Conservation (phyloP, 805 yeast genomes). For the Saccharomycopsis guyanensis region DNA sequence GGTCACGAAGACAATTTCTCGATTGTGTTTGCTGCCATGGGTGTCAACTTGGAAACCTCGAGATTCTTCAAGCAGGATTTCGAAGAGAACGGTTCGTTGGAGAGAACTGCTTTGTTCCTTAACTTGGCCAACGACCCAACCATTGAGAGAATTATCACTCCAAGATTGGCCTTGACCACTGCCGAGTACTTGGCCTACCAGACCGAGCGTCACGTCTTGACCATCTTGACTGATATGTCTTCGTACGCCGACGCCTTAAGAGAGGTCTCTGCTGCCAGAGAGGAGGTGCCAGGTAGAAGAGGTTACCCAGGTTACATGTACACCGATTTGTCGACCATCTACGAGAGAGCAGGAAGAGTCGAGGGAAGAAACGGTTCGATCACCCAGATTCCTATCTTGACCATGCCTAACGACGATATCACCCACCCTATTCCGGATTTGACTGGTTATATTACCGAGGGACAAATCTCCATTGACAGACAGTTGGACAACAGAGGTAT, state of each 20-base stretch:
- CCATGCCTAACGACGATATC: constrained; percentile 99
- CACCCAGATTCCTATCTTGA: constrained; percentile 96
- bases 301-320: constrained; percentile 99
- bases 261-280: constrained; percentile 99
- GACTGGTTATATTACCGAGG: constrained; percentile 99
- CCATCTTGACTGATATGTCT: constrained; percentile 97
- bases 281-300: constrained; percentile 99
- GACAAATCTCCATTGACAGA: constrained; percentile 96
- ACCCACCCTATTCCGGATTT: constrained; percentile 99
- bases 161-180: constrained; percentile 96
- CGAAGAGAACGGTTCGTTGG: constrained; percentile 97
- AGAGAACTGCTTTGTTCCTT: constrained; percentile 93
- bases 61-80: constrained; percentile 98
- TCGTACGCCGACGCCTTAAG: constrained; percentile 99
- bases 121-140: constrained; percentile 99
- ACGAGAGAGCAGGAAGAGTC: constrained; percentile 99
- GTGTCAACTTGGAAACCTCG: constrained; percentile 97
- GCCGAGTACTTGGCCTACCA: constrained; percentile 98
- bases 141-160: constrained; percentile 98
- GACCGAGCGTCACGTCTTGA: constrained; percentile 97
- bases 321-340: constrained; percentile 97
- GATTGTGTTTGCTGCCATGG: constrained; percentile 99
- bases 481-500: constrained; percentile 94
- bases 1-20: constrained; percentile 99
- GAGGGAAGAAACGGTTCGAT: constrained; percentile 99